Evolutionary conservation across 176 grass and related monocot species (phyloP), one percentile per base, ranked within the genome.

Genomic region (Juncus effusus): DNA sequence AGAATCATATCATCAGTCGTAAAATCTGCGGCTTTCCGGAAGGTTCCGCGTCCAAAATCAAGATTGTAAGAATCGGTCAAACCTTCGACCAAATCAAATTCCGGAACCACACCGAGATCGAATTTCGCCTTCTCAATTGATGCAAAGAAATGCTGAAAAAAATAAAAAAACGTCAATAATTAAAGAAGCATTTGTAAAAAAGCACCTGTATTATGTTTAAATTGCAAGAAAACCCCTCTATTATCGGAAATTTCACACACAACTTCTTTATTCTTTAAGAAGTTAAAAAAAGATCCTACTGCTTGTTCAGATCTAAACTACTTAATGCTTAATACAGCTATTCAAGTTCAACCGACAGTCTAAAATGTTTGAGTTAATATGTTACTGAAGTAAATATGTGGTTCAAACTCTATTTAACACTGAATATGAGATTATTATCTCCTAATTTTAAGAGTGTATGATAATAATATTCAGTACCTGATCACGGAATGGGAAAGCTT

Each of bases 1-100:
- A 96, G 92, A 59, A 96, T 96, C 71, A 96, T 85, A 67, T 96
- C 92, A 74, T 96, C 92, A 0, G 92, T 91, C 10, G 84, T 76
- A 82, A 96, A 96, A 75, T 96, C 87, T 0, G 87, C 87, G 13
- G 19, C 80, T 80, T 97, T 99, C 49, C 88, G 51, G 71, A 59
- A 99, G 0, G 78, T 99, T 11, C 88, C 88, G 4, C 83, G 83
- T 39, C 94, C 83, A 19, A 99, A 99, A 74, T 99, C 88, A 15
- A 99, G 94, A 80, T 76, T 93, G 74, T 99, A 93, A 3, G 88
- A 92, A 68, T 97, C 88, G 1, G 88, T 71, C 62, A 97, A 81
- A 14, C 94, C 85, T 3, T 82, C 78, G 0, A 97, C 72, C 64
- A 92, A 78, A 54, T 81, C 80, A 37, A 76, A 97, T 54, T 89